These are phyloP conservation scores for Simplicillium aogashimaense DNA, from an alignment of 2,329 filamentous ascomycete species.

Conservation along the genomic window DNA sequence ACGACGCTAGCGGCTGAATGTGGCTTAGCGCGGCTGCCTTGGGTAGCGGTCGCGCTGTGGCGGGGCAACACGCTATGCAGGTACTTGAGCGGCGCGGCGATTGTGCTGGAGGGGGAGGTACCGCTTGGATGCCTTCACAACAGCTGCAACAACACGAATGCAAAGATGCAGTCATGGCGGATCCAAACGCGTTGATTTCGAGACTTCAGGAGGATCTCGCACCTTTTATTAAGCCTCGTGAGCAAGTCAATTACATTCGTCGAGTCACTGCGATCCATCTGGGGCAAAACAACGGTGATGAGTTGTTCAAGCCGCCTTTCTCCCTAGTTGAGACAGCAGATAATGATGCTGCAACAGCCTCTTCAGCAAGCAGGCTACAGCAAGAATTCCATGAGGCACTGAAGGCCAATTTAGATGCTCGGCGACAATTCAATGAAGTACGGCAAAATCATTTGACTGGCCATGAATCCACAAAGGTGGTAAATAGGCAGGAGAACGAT, in stretches of 20 bases:
- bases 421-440: constrained; percentile 32
- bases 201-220: constrained; percentile 31
- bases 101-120: too few relatives aligned
- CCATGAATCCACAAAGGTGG: not conserved
- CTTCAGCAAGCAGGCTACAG: constrained; percentile 35
- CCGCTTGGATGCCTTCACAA: too few relatives aligned
- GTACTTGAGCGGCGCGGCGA: too few relatives aligned
- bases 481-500: constrained; percentile 2
- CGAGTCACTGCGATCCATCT: constrained; percentile 45
- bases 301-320: constrained; percentile 32
- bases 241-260: constrained; percentile 46
- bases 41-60: not conserved
- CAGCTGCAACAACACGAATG: not conserved
- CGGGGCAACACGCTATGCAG: not conserved
- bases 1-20: constrained; percentile 4
- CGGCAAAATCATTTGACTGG: constrained; percentile 10
- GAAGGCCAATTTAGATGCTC: constrained; percentile 40
- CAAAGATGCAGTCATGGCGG: too few relatives aligned
- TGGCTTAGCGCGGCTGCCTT: constrained; percentile 9
- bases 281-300: constrained; percentile 32
- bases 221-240: constrained; percentile 45
- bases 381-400: constrained; percentile 46
- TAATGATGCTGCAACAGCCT: constrained; percentile 19
- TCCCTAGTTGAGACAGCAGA: constrained; percentile 34
- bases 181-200: too few relatives aligned